Evolutionary conservation across 202 grass and related monocot genomes (phyloP).

Genomic region (Alloteropsis angusta): DNA sequence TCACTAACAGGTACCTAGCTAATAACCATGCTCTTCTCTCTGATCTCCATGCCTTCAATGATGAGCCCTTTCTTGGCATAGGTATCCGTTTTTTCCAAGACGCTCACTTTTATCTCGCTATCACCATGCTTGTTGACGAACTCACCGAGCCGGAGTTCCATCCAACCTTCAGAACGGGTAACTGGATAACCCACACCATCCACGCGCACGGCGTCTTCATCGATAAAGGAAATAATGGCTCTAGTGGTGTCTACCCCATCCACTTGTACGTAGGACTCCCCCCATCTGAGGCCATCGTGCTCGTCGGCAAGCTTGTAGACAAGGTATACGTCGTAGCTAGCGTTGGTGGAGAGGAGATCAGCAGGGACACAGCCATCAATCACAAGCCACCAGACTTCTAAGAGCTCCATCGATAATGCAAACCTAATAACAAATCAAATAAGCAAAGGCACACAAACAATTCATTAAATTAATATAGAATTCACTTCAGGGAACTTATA

Average conservation of each 20-base stretch:
- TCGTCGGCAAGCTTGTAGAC: background rate
- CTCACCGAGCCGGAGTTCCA: background rate
- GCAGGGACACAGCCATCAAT: background rate
- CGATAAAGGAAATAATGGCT: background rate
- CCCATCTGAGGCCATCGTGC: background rate
- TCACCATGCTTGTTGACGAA: background rate
- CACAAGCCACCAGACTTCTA: background rate
- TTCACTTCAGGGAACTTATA: too few relatives aligned
- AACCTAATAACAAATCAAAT: background rate
- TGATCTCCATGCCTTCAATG: slow-evolving; percentile 9
- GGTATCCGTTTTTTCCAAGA: background rate
- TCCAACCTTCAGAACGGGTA: background rate
- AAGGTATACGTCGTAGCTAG: background rate
- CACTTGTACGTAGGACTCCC: background rate
- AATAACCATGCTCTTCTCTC: background rate
- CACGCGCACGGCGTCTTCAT: background rate
- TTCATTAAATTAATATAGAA: too few relatives aligned
- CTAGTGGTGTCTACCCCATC: background rate
- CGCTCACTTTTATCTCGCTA: background rate
- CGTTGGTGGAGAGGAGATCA: background rate
- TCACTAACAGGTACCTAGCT: too few relatives aligned
- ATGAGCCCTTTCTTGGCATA: slow-evolving; percentile 13
- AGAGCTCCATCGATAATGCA: background rate
- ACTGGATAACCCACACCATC: background rate
- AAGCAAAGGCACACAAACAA: background rate